These are phyloP conservation scores for Paxillus involutus DNA, from an alignment of 768 basidiomycete species.

Conservation along the genomic window DNA sequence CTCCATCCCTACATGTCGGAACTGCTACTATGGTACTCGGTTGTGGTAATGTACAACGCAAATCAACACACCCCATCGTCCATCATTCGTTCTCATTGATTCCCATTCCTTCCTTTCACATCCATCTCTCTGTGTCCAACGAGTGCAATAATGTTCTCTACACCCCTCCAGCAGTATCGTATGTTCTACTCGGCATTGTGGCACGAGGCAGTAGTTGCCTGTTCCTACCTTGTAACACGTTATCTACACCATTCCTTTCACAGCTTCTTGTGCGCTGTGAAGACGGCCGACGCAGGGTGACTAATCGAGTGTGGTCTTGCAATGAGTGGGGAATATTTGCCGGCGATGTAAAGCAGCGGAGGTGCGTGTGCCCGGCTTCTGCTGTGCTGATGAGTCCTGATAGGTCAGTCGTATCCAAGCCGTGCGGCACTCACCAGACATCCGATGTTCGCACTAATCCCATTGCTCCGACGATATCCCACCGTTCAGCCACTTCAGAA, in stretches of 20 bases:
- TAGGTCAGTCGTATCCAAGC: too few relatives aligned
- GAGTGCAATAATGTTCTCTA: slow-evolving; percentile 30
- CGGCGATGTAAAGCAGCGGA: too few relatives aligned
- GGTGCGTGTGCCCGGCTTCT: too few relatives aligned
- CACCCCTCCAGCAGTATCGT: slow-evolving; percentile 30
- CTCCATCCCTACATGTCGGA: slow-evolving; percentile 22
- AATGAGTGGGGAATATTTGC: not conserved
- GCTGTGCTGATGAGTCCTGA: too few relatives aligned
- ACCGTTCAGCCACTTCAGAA: not conserved
- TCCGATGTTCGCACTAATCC: not conserved
- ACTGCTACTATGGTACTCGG: slow-evolving; percentile 37
- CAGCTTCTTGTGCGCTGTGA: slow-evolving; percentile 13
- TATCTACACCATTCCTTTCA: slow-evolving; percentile 10
- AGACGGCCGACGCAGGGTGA: not conserved
- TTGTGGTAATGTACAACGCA: slow-evolving; percentile 39
- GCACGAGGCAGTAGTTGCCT: slow-evolving; percentile 13
- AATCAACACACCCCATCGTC: slow-evolving; percentile 26
- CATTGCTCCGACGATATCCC: not conserved
- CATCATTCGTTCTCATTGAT: slow-evolving; percentile 25
- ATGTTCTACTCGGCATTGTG: slow-evolving; percentile 22
- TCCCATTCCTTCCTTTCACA: slow-evolving; percentile 16
- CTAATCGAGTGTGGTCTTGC: not conserved
- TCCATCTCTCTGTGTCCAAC: slow-evolving; percentile 23
- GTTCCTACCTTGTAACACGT: slow-evolving; percentile 21
- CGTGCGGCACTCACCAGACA: not conserved